Base-by-base conservation (phyloP, 305 asterid species). In the Fraxinus nigra region DNA sequence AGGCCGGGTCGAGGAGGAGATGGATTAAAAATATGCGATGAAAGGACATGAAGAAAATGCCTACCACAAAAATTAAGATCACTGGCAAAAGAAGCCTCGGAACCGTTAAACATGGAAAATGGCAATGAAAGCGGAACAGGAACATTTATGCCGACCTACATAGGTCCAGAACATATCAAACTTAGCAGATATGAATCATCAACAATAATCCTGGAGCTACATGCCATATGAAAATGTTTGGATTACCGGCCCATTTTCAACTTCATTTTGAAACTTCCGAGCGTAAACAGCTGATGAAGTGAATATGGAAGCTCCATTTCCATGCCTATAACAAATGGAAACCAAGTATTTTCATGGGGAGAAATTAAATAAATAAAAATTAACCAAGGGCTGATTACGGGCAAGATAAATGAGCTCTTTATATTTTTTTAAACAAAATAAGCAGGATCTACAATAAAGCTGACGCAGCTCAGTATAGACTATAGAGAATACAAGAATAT, bases 131-230 rank as follows among this genome's bases (percentile, higher is more conserved):
- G 84, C 43, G 88, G 87, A 79, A 84, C 81, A 40, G 84, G 82
- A 34, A 88, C 81, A 74, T 88, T 88, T 81, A 88, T 85, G 59
- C 89, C 89, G 81, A 88, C 85, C 91, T 88, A 78, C 26, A 72
- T 75, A 77, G 79, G 54, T 30, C 72, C 20, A 28, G 78, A 77
- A 51, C 72, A 81, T 37, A 9, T 48, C 33, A 78, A 79, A 72
- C 73, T 30, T 51, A 43, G 38, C 28, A 43, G 7, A 69, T 61
- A 72, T 33, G 74, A 69, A n/a, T 10, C 72, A 65, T 65, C 16
- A 26, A 22, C 72, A 3, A 26, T 65, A 65, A 65, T 9, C 72
- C 10, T 65, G 14, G 72, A 30, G 33, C 35, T n/a, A 38, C 20
- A 67, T 7, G 72, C 16, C 22, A 48, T n/a, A 72, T 22, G 72